These are phyloP conservation scores for Sporisorium sorghi DNA, from an alignment of 1,284 basidiomycete genomes.

Conservation along the genomic window DNA sequence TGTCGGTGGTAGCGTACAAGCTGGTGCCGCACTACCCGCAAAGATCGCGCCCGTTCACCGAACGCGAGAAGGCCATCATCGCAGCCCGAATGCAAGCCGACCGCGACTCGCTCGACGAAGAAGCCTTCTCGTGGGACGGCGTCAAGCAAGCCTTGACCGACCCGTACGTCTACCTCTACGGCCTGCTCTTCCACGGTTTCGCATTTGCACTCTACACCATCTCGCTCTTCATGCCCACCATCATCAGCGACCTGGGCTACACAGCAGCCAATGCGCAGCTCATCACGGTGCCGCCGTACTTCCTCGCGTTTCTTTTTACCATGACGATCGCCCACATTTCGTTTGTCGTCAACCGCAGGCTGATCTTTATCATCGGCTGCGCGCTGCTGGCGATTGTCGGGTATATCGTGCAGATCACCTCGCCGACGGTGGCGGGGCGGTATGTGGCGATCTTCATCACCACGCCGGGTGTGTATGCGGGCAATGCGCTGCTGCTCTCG, in stretches of 20 bases:
- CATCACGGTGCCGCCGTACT: constrained; percentile 76
- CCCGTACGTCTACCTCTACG: constrained; percentile 76
- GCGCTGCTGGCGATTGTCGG: constrained; percentile 75
- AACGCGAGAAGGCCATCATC: constrained; percentile 73
- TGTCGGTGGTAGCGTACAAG: constrained; percentile 74
- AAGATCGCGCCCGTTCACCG: constrained; percentile 73
- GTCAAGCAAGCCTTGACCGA: constrained; percentile 73
- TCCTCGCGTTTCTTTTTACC: constrained; percentile 70
- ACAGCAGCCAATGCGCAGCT: constrained; percentile 76
- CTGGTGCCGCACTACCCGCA: constrained; percentile 75
- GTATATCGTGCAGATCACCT: constrained; percentile 76
- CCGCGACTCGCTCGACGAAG: constrained; percentile 73
- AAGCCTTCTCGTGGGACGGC: constrained; percentile 68
- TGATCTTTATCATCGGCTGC: constrained; percentile 74
- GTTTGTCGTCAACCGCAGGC: constrained; percentile 61
- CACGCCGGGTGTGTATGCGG: constrained; percentile 76
- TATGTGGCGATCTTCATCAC: constrained; percentile 77
- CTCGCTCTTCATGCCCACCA: constrained; percentile 70
- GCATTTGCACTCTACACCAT: constrained; percentile 69
- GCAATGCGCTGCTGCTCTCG: constrained; percentile 72
- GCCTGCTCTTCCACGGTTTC: constrained; percentile 77
- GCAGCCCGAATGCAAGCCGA: constrained; percentile 73
- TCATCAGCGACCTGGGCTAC: constrained; percentile 75
- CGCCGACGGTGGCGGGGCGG: constrained; percentile 74
- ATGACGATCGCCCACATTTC: constrained; percentile 73